Evolutionary conservation across 2,329 filamentous ascomycete genomes (phyloP).

Genomic region (Ophiostoma novo-ulmi): DNA sequence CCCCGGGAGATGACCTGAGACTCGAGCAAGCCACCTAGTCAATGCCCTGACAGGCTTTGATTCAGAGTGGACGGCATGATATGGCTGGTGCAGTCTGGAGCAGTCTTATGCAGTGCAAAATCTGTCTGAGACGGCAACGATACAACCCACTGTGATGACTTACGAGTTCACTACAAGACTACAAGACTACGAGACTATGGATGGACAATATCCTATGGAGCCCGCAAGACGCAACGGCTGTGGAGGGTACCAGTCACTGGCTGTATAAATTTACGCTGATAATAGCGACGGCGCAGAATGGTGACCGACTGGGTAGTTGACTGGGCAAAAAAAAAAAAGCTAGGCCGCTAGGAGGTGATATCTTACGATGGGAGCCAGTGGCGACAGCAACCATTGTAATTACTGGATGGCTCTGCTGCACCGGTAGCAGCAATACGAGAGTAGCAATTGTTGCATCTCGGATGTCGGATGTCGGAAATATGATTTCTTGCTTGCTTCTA

Average conservation of each 20-base stretch:
- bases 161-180: not conserved
- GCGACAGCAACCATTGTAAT: not conserved
- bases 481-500: not conserved
- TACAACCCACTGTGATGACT: not conserved
- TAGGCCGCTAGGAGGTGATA: not conserved
- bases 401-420: too few relatives aligned
- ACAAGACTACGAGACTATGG: not conserved
- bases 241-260: not conserved
- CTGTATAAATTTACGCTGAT: not conserved
- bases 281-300: not conserved
- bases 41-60: not conserved
- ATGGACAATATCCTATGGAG: not conserved
- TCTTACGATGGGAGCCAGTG: not conserved
- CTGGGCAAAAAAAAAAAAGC: not conserved
- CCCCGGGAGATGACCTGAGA: not conserved
- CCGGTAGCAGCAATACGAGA: not conserved
- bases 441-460: not conserved
- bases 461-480: not conserved
- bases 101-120: not conserved
- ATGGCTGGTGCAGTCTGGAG: not conserved
- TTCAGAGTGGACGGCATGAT: not conserved
- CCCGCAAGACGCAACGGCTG: slow-evolving; percentile 4
- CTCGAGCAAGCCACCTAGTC: not conserved
- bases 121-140: not conserved
- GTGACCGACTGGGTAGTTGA: not conserved